Conservation (phyloP, 495 filamentous ascomycete genomes). For the Bombardia bombarda region DNA sequence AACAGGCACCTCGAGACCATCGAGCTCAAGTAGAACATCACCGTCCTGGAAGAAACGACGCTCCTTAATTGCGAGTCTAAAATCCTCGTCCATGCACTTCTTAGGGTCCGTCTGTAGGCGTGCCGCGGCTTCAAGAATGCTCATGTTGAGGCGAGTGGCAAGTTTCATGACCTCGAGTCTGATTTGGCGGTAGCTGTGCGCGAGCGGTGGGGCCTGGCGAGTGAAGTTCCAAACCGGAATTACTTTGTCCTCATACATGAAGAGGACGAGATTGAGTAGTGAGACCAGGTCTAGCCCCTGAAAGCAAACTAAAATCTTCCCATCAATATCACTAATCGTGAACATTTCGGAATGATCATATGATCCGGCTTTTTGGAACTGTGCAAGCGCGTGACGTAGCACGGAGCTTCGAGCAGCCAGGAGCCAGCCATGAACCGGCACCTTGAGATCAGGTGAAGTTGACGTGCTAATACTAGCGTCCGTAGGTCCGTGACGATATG, state of each 20-base stretch:
- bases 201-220: slow-evolving; percentile 51
- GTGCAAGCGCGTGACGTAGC: slow-evolving; percentile 53
- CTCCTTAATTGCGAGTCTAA: slow-evolving; percentile 58
- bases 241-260: slow-evolving; percentile 70
- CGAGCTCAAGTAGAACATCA: slow-evolving; percentile 70
- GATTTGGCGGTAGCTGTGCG: slow-evolving; percentile 64
- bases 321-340: slow-evolving; percentile 45
- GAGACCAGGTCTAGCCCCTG: slow-evolving; percentile 64
- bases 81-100: slow-evolving; percentile 56
- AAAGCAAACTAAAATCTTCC: slow-evolving; percentile 48
- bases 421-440: slow-evolving; percentile 81
- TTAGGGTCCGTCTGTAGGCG: slow-evolving; percentile 61
- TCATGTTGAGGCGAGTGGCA: slow-evolving; percentile 57
- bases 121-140: slow-evolving; percentile 62
- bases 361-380: slow-evolving; percentile 34
- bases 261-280: slow-evolving; percentile 69
- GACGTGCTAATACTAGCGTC: slow-evolving; percentile 46
- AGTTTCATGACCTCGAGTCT: slow-evolving; percentile 77
- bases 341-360: slow-evolving; percentile 45
- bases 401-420: slow-evolving; percentile 63
- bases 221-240: slow-evolving; percentile 80
- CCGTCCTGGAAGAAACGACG: slow-evolving; percentile 61
- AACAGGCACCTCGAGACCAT: slow-evolving; percentile 53
- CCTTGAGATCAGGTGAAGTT: slow-evolving; percentile 50
- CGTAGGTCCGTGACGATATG: slow-evolving; percentile 26